Evolutionary conservation across 352 stramenopile species (phyloP), one percentile per base, ranked within the genome.

Genomic region (Phytopythium cucurbitacearum): DNA sequence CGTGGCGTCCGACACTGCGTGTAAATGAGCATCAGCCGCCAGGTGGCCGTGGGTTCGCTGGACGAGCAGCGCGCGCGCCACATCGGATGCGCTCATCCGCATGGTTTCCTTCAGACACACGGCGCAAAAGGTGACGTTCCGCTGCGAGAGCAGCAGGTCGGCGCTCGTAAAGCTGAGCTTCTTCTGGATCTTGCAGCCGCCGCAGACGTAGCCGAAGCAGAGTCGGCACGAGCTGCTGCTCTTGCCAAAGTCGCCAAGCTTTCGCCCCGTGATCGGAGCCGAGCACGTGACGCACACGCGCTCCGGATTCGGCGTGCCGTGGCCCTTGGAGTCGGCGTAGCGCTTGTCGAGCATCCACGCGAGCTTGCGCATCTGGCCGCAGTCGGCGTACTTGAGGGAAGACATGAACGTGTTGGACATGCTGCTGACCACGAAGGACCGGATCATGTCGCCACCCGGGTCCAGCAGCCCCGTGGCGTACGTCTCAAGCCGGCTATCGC

Each of bases 331-430:
- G 34, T 62, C 56, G 6, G 51, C 57, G 47, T 64, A 63, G 34
- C 56, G 54, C 41, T 62, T 54, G 42, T 67, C 47, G 56, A 73
- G 67, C 44, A 73, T 67, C 60, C 64, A 73, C 53, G 64, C 44
- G 37, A 73, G 21, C 48, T 73, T 73, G 40, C 67, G 66, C 64
- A 73, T 73, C 41, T 73, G 60, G 4, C 60, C 65, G n/a, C 65
- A 73, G 43, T 73, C 53, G 0, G 57, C 57, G 54, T 67, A 67
- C 7, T 64, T 48, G 1, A 58, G 61, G 51, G 57, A 64, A 13
- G 65, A 34, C 34, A 73, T 55, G 36, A 69, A 36, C 45, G 68
- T 56, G 13, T 51, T 60, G 5, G 57, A 55, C 5, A 69, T 4
- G 5, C 59, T 52, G 11, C 65, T 49, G 7, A 73, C 7, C 42